Percentiles rank a stretch among this genome's conserved stretches.
Evolutionary conservation across 2,329 filamentous ascomycete genomes (phyloP).

Genomic region (Aspergillus sp.): DNA sequence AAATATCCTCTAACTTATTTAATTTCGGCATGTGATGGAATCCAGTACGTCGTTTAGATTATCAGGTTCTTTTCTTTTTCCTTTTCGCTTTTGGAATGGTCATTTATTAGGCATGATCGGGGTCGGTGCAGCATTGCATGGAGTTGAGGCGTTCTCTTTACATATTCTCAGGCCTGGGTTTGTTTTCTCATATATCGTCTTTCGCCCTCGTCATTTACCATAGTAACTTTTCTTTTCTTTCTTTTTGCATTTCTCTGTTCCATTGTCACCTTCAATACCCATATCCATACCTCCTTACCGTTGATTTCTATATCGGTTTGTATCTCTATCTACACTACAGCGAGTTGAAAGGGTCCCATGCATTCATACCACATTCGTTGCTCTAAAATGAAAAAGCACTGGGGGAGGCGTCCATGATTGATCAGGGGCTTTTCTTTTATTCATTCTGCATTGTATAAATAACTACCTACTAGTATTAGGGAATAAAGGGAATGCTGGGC

Average conservation of each 20-base stretch:
- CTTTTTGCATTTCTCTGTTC: not conserved
- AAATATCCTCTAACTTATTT: not conserved
- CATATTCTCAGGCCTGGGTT: slow-evolving; percentile 1
- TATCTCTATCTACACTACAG: not conserved
- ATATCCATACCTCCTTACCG: not conserved
- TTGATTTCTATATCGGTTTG: not conserved
- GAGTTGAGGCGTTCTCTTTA: slow-evolving; percentile 6
- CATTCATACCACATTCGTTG: not conserved
- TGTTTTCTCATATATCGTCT: not conserved
- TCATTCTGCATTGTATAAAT: slow-evolving; percentile 3
- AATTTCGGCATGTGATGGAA: not conserved
- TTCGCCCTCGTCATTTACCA: not conserved
- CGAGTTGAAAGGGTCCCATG: not conserved
- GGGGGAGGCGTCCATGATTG: not conserved
- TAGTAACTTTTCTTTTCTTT: not conserved
- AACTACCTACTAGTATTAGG: not conserved
- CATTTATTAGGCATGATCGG: not conserved
- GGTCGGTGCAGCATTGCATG: slow-evolving; percentile 13
- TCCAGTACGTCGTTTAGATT: not conserved
- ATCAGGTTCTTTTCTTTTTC: not conserved
- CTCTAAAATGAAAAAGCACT: not conserved
- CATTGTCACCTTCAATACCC: not conserved
- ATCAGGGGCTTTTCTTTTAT: not conserved
- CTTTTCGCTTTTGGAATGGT: not conserved
- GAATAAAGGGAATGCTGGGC: too few species aligned